Percentiles rank a stretch among this genome's conserved stretches.
Evolutionary conservation across 1,139 yeast genomes (phyloP).

Genomic region (Taphrina sp.): DNA sequence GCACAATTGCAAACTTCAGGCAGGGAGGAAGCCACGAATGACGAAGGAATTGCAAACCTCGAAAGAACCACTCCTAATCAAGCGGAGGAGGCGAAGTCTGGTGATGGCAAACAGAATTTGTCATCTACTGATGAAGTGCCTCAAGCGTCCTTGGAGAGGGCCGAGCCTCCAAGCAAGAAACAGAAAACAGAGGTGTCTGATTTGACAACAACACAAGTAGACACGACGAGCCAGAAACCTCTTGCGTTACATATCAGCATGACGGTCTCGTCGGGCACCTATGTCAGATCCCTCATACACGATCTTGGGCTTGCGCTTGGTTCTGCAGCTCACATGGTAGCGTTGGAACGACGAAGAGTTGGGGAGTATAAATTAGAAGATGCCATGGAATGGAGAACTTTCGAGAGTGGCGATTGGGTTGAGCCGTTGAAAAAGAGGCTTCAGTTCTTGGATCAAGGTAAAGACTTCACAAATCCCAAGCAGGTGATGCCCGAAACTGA

Average conservation of each 20-base stretch:
- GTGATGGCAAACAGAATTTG: not conserved
- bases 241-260: slow-evolving; percentile 57
- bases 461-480: too few species aligned
- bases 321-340: slow-evolving; percentile 86
- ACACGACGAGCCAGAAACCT: slow-evolving; percentile 38
- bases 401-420: slow-evolving; percentile 25
- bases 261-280: slow-evolving; percentile 91
- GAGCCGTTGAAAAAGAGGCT: not conserved
- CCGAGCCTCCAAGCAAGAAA: slow-evolving; percentile 4
- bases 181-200: not conserved
- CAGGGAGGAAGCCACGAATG: not conserved
- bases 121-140: not conserved
- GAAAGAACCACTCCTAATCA: not conserved
- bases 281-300: slow-evolving; percentile 83
- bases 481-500: too few species aligned
- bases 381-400: slow-evolving; percentile 12
- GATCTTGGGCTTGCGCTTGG: slow-evolving; percentile 82
- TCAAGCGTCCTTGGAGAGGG: not conserved
- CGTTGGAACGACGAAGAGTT: slow-evolving; percentile 68
- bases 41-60: too few species aligned
- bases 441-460: slow-evolving; percentile 26
- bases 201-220: slow-evolving; percentile 1
- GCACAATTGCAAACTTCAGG: slow-evolving; percentile 33
- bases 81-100: not conserved
- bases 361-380: slow-evolving; percentile 52